Evolutionary conservation across 768 basidiomycete genomes (phyloP), one percentile per base, ranked within the genome.

Genomic region (Xerocomellus intermedius): DNA sequence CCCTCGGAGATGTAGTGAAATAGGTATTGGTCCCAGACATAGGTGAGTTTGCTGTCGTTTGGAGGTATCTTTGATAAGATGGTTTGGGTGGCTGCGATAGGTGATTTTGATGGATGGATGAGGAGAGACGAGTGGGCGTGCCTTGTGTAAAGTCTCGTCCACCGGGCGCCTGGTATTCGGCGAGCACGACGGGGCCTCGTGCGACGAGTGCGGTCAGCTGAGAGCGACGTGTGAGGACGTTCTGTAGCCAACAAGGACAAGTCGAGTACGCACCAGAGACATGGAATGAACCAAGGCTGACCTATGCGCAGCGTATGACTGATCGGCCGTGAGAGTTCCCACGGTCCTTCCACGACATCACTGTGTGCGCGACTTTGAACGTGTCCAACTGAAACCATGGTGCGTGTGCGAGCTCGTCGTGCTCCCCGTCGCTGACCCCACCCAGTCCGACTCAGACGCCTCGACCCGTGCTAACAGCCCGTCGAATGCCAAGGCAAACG

Each of bases 61-160:
- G 92, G 94, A 1, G 96, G 94, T 67, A 99, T 98, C 79, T 95
- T 96, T 43, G 87, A 87, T 36, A 99, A 78, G 60, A 98, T 97
- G 1, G 87, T 92, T 64, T 91, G 84, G 1, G 87, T 89, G 17
- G 91, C 91, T 91, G 61, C 17, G 57, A 48, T 46, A 14, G 49
- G 48, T 28, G 26, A 53, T n/a, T 42, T 24, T 30, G 22, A 46
- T 55, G 42, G 37, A 24, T 28, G 48, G 50, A 46, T 41, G 24
- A 35, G 26, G 7, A 33, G 17, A 38, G 33, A 30, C 8, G 19
- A 26, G 47, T 7, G 26, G 17, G 62, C 77, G 38, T 62, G 86
- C 94, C 94, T 81, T 91, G 87, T 42, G 92, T 92, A 77, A 96
- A 94, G 72, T 95, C 87, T 50, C 87, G 84, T 56, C 86, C 79